Evolutionary conservation across 768 basidiomycete genomes (phyloP).

Genomic region (Lentinula sp.): DNA sequence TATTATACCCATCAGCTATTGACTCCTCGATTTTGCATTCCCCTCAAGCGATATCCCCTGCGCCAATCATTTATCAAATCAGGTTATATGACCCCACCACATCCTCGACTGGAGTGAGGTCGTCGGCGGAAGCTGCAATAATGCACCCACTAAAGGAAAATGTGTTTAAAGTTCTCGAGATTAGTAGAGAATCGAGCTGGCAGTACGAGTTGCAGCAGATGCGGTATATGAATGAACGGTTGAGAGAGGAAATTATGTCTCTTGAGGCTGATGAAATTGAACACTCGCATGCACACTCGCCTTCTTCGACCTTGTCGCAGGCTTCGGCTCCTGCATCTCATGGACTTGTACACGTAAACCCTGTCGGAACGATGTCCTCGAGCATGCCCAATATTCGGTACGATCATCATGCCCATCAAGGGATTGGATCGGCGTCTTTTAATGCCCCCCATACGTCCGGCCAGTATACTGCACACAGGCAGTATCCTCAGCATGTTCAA

Average conservation of each 20-base stretch:
- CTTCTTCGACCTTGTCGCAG: not conserved
- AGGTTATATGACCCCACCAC: conserved; percentile 10
- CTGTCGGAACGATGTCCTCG: not conserved
- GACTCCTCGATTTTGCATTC: conserved; percentile 6
- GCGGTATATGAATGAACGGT: conserved; percentile 59
- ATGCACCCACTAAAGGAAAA: conserved; percentile 21
- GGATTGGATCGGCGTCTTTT: not conserved
- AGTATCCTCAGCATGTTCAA: not conserved
- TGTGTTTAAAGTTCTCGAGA: conserved; percentile 71
- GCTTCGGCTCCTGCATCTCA: not conserved
- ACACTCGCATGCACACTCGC: not conserved
- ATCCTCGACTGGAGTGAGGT: not conserved
- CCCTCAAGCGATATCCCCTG: conserved; percentile 22
- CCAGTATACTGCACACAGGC: not conserved
- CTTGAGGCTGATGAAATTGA: conserved; percentile 18
- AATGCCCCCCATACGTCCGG: not conserved
- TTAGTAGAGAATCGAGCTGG: conserved; percentile 72
- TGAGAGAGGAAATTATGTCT: conserved; percentile 48
- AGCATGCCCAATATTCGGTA: not conserved
- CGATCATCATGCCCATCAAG: conserved; percentile 6
- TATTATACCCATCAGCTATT: conserved; percentile 30
- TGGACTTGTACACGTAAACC: not conserved
- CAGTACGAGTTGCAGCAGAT: conserved; percentile 90
- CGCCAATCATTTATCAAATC: conserved; percentile 33
- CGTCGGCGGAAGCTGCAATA: not conserved